Base-by-base conservation (phyloP, 371 early-diverging fungal genomes). In the Phascolomyces articulosus region DNA sequence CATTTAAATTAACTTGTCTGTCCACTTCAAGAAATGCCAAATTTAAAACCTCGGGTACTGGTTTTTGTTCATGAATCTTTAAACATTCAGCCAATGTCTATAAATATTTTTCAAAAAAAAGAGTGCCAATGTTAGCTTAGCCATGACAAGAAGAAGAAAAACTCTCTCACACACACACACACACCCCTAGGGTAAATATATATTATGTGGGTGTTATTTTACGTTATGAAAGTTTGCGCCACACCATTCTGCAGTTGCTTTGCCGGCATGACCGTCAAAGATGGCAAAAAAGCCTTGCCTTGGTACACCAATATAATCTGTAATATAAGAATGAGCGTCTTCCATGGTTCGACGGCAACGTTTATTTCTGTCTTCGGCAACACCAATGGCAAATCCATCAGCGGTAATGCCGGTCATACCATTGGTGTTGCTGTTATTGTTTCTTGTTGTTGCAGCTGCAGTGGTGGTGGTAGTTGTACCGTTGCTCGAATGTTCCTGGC, bases 231-330 rank as follows among this genome's bases (percentile, higher is more conserved):
- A 86, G 71, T 97, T 86, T 20, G 81, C 79, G 20, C 97, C 98
- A 74, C 97, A 98, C 94, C 93, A 97, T 66, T 96, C 95, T 18
- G 98, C 98, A 11, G 98, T 97, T 38, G 88, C 85, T 73, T 92
- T 92, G 16, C 98, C 98, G 7, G 98, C 98, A 77, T 98, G 98
- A n/a, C 98, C 98, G 69, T 98, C 98, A 75, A 92, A 98, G 56
- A 98, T 90, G 54, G 95, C 98, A 87, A 97, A 95, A 69, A 92
- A 95, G 9, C 93, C 92, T 77, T 94, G 95, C 48, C 93, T 92
- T 55, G 83, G 73, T 62, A 92, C 83, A 60, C 87, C 87, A 55
- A 84, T 88, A 75, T 90, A 98, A 76, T 94, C 87, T 64, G 93
- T 89, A 55, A 90, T 74, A 73, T 82, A 92, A 7, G 86, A 84